A percentile compares a stretch with the other conserved stretches of the same genome.
Evolutionary conservation across 169 alveolate species (phyloP).

Genomic region (Plasmodium gaboni): DNA sequence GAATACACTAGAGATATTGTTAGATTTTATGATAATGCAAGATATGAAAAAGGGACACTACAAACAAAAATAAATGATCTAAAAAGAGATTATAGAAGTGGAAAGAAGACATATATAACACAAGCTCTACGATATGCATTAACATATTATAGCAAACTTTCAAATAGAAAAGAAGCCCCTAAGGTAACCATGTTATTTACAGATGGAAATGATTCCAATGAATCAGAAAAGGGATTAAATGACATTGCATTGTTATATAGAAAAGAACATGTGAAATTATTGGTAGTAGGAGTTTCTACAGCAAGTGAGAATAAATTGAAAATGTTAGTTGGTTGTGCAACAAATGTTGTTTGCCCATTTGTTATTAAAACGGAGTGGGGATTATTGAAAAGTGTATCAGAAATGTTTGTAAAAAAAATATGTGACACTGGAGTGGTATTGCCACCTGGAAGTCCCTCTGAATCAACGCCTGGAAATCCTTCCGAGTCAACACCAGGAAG

Average conservation of each 20-base stretch:
- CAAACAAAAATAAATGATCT: constrained; percentile 31
- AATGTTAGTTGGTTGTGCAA: constrained; percentile 38
- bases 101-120: constrained; percentile 34
- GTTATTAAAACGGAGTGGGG: constrained; percentile 66
- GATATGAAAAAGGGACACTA: constrained; percentile 37
- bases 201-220: constrained; percentile 55
- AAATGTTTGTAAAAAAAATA: constrained; percentile 33
- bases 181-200: constrained; percentile 63
- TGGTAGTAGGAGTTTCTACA: constrained; percentile 60
- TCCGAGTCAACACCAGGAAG: constrained; percentile 17
- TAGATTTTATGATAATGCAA: constrained; percentile 30
- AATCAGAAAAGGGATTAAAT: constrained; percentile 25
- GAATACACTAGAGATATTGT: constrained; percentile 48
- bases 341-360: constrained; percentile 24
- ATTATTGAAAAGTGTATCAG: constrained; percentile 7
- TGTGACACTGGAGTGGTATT: constrained; percentile 35
- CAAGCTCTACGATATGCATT: constrained; percentile 40
- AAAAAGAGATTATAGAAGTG: constrained; percentile 33
- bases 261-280: constrained; percentile 52
- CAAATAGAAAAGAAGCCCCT: constrained; percentile 65
- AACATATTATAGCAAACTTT: constrained; percentile 5
- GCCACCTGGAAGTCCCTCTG: constrained; percentile 19
- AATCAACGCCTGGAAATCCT: constrained; percentile 5
- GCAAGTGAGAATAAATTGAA: constrained; percentile 46
- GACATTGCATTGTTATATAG: constrained; percentile 41